Conservation (phyloP, 768 basidiomycete species). For the Paxillus involutus region DNA sequence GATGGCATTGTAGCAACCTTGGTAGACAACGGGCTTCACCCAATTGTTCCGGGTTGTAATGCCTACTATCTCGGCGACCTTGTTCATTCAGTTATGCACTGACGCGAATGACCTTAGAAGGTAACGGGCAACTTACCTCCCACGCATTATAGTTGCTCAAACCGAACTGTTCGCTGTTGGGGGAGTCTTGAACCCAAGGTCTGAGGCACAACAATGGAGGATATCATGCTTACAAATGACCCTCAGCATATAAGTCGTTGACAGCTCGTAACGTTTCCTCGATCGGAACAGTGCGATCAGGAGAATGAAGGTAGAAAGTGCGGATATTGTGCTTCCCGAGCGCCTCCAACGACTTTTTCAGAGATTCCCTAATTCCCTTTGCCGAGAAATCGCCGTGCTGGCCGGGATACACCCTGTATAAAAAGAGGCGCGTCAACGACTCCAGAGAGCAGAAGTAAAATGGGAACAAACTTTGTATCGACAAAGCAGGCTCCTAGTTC, state of each 20-base stretch:
- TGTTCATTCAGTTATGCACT: not conserved
- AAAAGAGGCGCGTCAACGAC: not conserved
- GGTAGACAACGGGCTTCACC: constrained; percentile 51
- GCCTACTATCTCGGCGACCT: constrained; percentile 45
- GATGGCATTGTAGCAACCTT: constrained; percentile 47
- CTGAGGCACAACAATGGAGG: not conserved
- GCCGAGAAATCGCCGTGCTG: constrained; percentile 7
- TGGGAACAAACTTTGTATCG: constrained; percentile 17
- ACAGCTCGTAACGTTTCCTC: constrained; percentile 45
- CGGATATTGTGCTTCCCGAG: constrained; percentile 14
- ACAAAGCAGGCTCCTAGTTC: constrained; percentile 10
- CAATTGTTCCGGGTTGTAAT: constrained; percentile 44
- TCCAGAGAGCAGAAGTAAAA: not conserved
- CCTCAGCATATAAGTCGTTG: constrained; percentile 49
- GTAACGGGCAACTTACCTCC: constrained; percentile 25
- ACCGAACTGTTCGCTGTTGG: constrained; percentile 12
- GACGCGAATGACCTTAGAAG: not conserved
- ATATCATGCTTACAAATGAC: constrained; percentile 42
- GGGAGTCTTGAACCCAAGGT: not conserved
- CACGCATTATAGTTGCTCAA: constrained; percentile 26
- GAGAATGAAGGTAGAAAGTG: constrained; percentile 43
- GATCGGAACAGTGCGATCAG: constrained; percentile 44
- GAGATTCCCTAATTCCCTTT: constrained; percentile 9
- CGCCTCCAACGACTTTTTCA: constrained; percentile 10
- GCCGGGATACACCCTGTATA: constrained; percentile 6